Evolutionary conservation across 78 protist genomes (phyloP), one percentile per base, ranked within the genome.

Genomic region (Chrysochromulina parva): DNA sequence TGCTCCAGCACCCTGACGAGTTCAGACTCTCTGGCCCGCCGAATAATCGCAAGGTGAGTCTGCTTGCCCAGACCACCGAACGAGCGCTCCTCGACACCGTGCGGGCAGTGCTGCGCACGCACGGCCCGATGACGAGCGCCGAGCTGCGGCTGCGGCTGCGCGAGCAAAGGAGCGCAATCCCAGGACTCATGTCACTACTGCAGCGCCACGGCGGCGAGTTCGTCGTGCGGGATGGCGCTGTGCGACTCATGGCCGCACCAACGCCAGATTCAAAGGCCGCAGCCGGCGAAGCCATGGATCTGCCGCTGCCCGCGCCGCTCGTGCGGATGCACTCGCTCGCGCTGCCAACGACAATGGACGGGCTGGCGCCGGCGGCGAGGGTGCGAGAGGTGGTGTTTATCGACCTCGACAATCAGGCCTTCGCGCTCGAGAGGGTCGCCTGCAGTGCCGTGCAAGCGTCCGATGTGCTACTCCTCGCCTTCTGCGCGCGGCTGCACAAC

Each of bases 371-470:
- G 19, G 54, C 20, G 3, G 53, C 19, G 1, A n/a, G 9, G 2
- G 24, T 1, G 19, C 24, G 24, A 13, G 82, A 74, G 55, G 82
- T 74, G 24, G 57, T 74, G 28, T 5, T 48, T 9, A 3, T 74
- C 20, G 82, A 74, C 55, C 13, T 74, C 57, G 82, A 74, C 82
- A 74, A 74, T 55, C 38, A 74, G 82, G 82, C 82, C 28, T 48
- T 48, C 82, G 6, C 22, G 55, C 82, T 74, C 55, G 82, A 74
- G 82, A 2, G 62, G 24, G 62, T 13, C 24, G 62, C 13, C 62
- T 13, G 13, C 62, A 7, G 17, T 55, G 82, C 50, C 4, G 9
- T 17, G 53, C 20, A 3, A 1, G 1, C 55, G 82, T 1, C 82
- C 14, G 55, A 3, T 48, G 82, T 48, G 20, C 82, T 74, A 53